Conservation (phyloP, 352 stramenopile genomes). For the Globisporangium paddicum region DNA sequence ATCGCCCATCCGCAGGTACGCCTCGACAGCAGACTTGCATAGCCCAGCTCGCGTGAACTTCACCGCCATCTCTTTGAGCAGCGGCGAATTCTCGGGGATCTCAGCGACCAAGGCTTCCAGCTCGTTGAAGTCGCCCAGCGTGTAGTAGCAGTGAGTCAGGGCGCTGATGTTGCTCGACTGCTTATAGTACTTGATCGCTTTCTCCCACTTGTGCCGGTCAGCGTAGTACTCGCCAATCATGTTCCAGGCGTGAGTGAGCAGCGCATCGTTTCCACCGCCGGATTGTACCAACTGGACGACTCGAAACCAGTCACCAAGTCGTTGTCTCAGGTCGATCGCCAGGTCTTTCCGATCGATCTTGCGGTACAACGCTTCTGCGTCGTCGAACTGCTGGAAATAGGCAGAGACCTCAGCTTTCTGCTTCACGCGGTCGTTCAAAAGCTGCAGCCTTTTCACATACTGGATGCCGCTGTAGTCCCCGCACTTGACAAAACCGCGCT, state of each 20-base stretch:
- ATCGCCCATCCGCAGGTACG: constrained; percentile 87
- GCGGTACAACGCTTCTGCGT: constrained; percentile 88
- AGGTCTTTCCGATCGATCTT: constrained; percentile 95
- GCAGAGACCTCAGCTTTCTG: constrained; percentile 88
- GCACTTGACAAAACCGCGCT: constrained; percentile 90
- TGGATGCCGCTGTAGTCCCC: constrained; percentile 91
- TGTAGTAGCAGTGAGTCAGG: constrained; percentile 89
- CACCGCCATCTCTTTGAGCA: constrained; percentile 81
- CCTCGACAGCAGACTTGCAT: constrained; percentile 75
- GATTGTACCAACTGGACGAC: constrained; percentile 84
- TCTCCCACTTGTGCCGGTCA: constrained; percentile 90
- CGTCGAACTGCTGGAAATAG: constrained; percentile 91
- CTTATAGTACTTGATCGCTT: constrained; percentile 90
- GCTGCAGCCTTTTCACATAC: constrained; percentile 87
- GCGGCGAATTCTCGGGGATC: constrained; percentile 72
- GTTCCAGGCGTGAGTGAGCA: constrained; percentile 79
- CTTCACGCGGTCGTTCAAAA: constrained; percentile 89
- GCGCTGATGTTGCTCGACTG: constrained; percentile 74
- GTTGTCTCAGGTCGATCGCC: constrained; percentile 87
- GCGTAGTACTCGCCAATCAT: constrained; percentile 92
- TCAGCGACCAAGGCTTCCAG: constrained; percentile 83
- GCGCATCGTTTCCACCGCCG: constrained; percentile 71
- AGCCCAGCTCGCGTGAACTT: constrained; percentile 89
- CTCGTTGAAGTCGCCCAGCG: constrained; percentile 84
- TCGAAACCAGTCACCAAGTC: constrained; percentile 91